Evolutionary conservation across 495 filamentous ascomycete species (phyloP), one percentile per base, ranked within the genome.

Genomic region (Wilcoxina mikolae): DNA sequence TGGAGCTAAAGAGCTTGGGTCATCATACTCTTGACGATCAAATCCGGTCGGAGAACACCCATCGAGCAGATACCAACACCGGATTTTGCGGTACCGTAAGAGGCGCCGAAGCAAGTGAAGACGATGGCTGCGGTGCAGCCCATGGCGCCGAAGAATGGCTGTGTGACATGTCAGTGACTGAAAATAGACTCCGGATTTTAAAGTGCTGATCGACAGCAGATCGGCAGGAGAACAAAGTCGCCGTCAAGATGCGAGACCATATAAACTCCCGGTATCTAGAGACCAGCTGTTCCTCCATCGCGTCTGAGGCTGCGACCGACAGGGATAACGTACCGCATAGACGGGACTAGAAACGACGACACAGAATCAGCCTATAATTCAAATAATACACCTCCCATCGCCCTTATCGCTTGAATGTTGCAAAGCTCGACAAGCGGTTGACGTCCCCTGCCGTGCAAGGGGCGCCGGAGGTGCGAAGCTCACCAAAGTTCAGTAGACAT

Each of bases 81-180:
- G 62, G 93, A 88, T 80, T 99, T 99, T 64, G 91, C 91, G 61
- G 91, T 99, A 70, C 91, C 90, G 74, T 98, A 98, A 66, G 90
- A 88, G 64, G 90, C 90, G 65, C 90, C 90, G 63, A 98, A 87
- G 78, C 90, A 98, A 69, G 90, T 95, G 78, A 98, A 98, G 65
- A 95, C 87, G 70, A 98, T 95, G 70, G 91, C 85, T 59, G 87
- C 86, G 54, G 89, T 94, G 77, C 91, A 99, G 69, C 91, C 91
- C 83, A 99, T 93, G 70, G 88, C 88, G 75, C 93, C 90, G 70
- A 99, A 99, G 76, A 99, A 99, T 70, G 91, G 91, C 91, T 65
- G 33, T 56, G 67, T 56, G 68, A 43, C 46, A 27, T 29, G 46
- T 49, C 22, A 49, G 46, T 23, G 1, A 27, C 24, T 12, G 22